Evolutionary conservation across 2,329 filamentous ascomycete genomes (phyloP).

Genomic region (Emmonsiellopsis sp.): DNA sequence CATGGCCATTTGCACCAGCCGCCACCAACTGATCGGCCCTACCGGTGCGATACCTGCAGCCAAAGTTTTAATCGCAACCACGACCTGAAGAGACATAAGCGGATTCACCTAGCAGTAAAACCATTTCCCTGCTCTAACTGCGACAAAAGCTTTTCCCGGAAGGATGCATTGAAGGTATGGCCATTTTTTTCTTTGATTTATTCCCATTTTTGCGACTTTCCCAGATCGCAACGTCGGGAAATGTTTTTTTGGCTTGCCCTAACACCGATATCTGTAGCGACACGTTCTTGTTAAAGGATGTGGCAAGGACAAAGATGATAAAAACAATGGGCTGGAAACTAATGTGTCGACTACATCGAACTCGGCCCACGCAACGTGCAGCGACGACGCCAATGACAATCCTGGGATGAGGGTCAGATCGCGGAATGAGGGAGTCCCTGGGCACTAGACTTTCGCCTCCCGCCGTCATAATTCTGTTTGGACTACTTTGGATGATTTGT

Average conservation of each 20-base stretch:
- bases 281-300: conserved; percentile 59
- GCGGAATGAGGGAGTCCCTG: too few relatives aligned
- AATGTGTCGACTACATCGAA: too few relatives aligned
- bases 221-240: not conserved
- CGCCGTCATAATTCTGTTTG: too few relatives aligned
- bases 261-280: conserved; percentile 34
- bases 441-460: too few relatives aligned
- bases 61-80: conserved; percentile 96
- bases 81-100: conserved; percentile 89
- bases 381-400: too few relatives aligned
- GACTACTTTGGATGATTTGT: too few relatives aligned
- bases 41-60: conserved; percentile 86
- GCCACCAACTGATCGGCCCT: conserved; percentile 69
- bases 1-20: conserved; percentile 45
- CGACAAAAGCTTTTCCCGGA: conserved; percentile 93
- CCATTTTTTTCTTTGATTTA: conserved; percentile 10
- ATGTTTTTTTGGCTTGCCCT: conserved; percentile 1
- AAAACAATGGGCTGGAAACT: not conserved
- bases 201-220: not conserved
- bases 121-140: conserved; percentile 87
- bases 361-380: too few relatives aligned
- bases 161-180: conserved; percentile 90
- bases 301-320: conserved; percentile 28
- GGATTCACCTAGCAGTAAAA: conserved; percentile 91
- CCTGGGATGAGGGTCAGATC: too few relatives aligned